Evolutionary conservation across 2,329 filamentous ascomycete genomes (phyloP).

Genomic region (Paecilomyces sp.): DNA sequence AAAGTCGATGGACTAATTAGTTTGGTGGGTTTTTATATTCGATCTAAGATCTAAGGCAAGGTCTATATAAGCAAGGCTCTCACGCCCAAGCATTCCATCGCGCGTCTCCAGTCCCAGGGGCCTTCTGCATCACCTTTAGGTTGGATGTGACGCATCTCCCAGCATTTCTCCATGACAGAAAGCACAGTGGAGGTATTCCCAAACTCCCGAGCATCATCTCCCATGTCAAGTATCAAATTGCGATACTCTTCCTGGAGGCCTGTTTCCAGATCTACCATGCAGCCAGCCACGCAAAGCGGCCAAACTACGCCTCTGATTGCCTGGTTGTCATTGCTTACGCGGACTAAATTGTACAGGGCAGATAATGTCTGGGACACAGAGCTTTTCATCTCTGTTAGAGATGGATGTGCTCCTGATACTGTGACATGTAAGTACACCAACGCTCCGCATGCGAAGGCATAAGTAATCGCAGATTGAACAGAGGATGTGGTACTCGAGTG

Average conservation of each 20-base stretch:
- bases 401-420: conserved; percentile 2
- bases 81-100: conserved; percentile 1
- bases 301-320: conserved; percentile 8
- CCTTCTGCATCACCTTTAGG: not conserved
- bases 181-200: conserved; percentile 5
- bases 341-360: not conserved
- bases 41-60: not conserved
- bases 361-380: not conserved
- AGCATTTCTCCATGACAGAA: conserved; percentile 2
- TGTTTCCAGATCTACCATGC: conserved; percentile 5
- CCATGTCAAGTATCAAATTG: conserved; percentile 6
- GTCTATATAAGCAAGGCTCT: not conserved
- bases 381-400: not conserved
- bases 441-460: conserved; percentile 4
- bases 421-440: conserved; percentile 3
- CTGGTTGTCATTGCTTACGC: not conserved
- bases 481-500: not conserved
- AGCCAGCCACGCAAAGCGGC: conserved; percentile 11
- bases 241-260: conserved; percentile 5
- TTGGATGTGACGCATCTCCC: not conserved
- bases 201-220: conserved; percentile 10
- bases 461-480: conserved; percentile 1
- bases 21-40: not conserved
- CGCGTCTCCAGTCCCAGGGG: conserved; percentile 1
- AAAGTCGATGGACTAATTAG: no score